A percentile compares a stretch with the other conserved stretches of the same genome.
Conservation (phyloP, 306 rosid species). For the Rubus parviflorus region DNA sequence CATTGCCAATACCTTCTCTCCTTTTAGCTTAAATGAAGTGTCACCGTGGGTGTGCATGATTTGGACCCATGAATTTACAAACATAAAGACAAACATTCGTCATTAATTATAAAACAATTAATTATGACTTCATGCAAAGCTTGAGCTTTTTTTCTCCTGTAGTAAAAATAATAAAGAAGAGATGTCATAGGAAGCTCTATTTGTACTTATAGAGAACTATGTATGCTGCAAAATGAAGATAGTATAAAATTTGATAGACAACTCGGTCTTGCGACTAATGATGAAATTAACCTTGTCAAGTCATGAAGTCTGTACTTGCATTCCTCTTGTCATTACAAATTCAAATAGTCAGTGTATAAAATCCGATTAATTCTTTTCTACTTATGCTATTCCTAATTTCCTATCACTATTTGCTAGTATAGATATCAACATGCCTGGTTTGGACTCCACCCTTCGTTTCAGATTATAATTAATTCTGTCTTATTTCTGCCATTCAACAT, state of each 20-base stretch:
- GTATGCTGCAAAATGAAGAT: not conserved
- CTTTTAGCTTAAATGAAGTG: too few species aligned
- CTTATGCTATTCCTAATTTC: not conserved
- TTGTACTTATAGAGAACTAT: not conserved
- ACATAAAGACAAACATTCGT: too few species aligned
- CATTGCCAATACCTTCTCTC: too few species aligned
- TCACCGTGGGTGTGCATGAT: too few species aligned
- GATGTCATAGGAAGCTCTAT: too few species aligned
- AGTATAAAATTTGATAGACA: not conserved
- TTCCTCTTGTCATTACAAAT: not conserved
- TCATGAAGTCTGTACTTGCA: not conserved
- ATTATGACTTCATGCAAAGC: too few species aligned
- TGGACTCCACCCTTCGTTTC: not conserved
- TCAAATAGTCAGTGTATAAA: not conserved
- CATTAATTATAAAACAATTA: too few species aligned
- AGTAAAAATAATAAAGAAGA: too few species aligned
- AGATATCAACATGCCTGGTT: not conserved
- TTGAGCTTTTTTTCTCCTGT: too few species aligned
- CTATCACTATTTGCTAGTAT: not conserved
- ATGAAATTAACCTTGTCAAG: not conserved
- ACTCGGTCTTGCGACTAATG: too few species aligned
- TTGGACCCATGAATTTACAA: too few species aligned
- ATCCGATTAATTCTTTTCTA: not conserved
- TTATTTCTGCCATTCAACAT: not conserved
- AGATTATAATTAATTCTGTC: not conserved